A percentile compares a stretch with the other conserved stretches of the same genome.
These are phyloP conservation scores for Neostapfia colusana DNA, from an alignment of 176 grass and related monocot genomes.

Conservation along the genomic window DNA sequence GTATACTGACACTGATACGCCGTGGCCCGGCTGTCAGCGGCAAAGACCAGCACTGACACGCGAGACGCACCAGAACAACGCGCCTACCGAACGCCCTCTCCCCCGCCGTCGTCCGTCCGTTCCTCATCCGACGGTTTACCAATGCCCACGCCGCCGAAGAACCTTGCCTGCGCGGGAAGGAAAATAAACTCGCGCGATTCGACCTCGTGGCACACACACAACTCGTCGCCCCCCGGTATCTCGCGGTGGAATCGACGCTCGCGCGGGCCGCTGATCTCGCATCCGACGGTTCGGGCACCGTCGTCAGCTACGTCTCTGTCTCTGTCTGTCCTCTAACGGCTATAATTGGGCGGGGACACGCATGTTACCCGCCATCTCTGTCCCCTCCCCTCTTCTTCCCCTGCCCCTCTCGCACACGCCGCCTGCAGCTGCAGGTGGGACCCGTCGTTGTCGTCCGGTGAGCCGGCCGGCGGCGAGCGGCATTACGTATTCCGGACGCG, in stretches of 20 bases:
- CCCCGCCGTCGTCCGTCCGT: not conserved
- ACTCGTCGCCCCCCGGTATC: not conserved
- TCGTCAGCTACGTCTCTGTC: conserved; percentile 5
- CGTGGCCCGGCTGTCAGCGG: not conserved
- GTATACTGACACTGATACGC: no score
- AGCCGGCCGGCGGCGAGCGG: conserved; percentile 1
- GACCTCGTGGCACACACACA: not conserved
- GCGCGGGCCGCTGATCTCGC: not conserved
- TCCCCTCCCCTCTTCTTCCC: no score
- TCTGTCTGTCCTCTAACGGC: no score
- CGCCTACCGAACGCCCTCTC: conserved; percentile 11
- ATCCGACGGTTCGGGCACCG: conserved; percentile 1
- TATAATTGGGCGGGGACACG: conserved; percentile 46
- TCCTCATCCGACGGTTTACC: not conserved
- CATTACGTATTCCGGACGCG: conserved; percentile 22
- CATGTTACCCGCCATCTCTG: conserved; percentile 61
- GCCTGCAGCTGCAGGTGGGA: conserved; percentile 16
- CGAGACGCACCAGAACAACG: conserved; percentile 22
- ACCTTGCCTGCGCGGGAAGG: not conserved
- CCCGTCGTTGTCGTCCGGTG: conserved; percentile 14
- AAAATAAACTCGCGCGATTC: conserved; percentile 8
- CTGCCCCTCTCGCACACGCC: not conserved
- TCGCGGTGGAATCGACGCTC: not conserved
- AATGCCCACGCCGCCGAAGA: not conserved
- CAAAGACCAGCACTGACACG: conserved; percentile 7